phyloP scores from a whole-genome alignment of 139 green algal species.

The Nannochloris sp. region DNA sequence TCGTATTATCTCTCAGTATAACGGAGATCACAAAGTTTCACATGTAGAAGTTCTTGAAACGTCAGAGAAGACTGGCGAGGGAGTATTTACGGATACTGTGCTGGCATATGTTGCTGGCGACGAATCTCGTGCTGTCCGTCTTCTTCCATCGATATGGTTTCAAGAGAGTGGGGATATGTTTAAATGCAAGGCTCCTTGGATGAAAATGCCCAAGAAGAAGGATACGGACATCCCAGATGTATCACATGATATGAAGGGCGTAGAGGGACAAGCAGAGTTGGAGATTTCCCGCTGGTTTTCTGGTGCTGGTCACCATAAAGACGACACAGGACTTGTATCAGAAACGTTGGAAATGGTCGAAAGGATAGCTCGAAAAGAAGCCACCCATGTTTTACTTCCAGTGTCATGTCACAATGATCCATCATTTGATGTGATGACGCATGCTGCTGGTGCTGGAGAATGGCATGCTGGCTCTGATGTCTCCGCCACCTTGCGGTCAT shows the following conservation, averaged over 20 bases:
- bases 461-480: slow-evolving; percentile 48
- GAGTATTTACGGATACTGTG: slow-evolving; percentile 72
- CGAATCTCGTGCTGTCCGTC: too few species aligned
- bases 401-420: slow-evolving; percentile 54
- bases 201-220: neutral
- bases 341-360: slow-evolving; percentile 1
- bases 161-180: neutral
- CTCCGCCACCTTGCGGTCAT: slow-evolving; percentile 39
- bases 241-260: too few species aligned
- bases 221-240: too few species aligned
- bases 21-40: neutral
- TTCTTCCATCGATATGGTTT: neutral
- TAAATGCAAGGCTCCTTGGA: neutral
- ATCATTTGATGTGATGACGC: slow-evolving; percentile 60
- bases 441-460: slow-evolving; percentile 18
- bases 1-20: neutral
- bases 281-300: neutral
- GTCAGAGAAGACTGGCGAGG: slow-evolving; percentile 70
- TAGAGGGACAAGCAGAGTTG: neutral
- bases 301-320: too few species aligned
- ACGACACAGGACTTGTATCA: neutral
- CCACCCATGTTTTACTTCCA: slow-evolving; percentile 36
- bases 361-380: slow-evolving; percentile 5
- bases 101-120: slow-evolving; percentile 40
- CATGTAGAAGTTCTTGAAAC: slow-evolving; percentile 50